Conservation (phyloP, 2,329 filamentous ascomycete species). For the Paradendryphiella salina region DNA sequence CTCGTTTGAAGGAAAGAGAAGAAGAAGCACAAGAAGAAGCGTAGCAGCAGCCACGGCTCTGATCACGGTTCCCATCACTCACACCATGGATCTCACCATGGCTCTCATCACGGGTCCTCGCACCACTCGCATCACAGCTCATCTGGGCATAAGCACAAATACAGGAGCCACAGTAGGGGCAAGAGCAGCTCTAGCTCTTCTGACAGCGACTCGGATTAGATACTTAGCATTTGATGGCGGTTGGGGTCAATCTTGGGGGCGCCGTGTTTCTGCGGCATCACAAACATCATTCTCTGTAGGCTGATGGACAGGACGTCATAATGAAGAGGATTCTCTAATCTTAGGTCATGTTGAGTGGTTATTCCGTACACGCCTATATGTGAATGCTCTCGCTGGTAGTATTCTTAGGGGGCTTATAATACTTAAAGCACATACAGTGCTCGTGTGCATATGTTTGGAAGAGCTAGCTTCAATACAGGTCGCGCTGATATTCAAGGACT, state of each 20-base stretch:
- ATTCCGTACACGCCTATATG: no score
- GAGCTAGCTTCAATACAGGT: no score
- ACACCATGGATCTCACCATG: conserved; percentile 33
- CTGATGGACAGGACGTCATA: no score
- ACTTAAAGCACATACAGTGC: no score
- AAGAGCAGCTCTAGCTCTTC: conserved; percentile 37
- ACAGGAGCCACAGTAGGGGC: conserved; percentile 41
- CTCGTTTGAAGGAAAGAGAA: conserved; percentile 30
- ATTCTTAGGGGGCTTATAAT: no score
- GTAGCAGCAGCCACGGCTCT: conserved; percentile 41
- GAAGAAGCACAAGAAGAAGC: conserved; percentile 42
- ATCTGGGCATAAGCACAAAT: conserved; percentile 14
- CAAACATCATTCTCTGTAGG: no score
- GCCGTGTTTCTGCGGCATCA: neutral
- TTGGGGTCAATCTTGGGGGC: neutral
- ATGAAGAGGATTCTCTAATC: no score
- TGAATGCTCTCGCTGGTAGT: no score
- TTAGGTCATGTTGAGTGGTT: no score
- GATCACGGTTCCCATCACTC: conserved; percentile 6
- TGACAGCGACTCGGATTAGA: conserved; percentile 45
- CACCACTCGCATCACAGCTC: conserved; percentile 11
- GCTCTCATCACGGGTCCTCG: conserved; percentile 26
- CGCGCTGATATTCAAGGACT: neutral
- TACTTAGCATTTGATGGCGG: neutral
- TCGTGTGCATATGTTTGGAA: no score